Percentiles rank a stretch among this genome's conserved stretches.
Conservation (phyloP, 352 stramenopile species). For the Phytophthora pluvialis region DNA sequence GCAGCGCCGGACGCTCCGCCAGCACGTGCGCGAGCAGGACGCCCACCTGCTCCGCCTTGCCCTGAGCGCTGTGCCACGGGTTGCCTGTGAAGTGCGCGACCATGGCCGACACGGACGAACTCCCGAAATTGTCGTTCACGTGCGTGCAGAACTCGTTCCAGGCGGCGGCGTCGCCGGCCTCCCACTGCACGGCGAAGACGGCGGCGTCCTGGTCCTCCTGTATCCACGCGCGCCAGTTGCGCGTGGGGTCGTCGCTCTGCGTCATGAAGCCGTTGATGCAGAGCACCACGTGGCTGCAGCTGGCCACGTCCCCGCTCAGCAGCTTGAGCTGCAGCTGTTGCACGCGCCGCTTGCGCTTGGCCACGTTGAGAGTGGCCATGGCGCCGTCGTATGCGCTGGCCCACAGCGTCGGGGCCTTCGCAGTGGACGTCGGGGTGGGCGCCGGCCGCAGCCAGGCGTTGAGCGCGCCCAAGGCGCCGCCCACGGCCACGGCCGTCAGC, state of each 20-base stretch:
- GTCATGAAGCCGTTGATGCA: constrained; percentile 91
- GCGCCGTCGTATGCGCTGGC: constrained; percentile 76
- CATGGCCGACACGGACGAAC: constrained; percentile 57
- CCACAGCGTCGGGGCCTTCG: constrained; percentile 53
- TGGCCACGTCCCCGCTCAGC: constrained; percentile 65
- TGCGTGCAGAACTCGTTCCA: constrained; percentile 87
- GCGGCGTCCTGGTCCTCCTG: constrained; percentile 36
- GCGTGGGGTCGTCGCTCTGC: constrained; percentile 64
- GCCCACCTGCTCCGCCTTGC: constrained; percentile 81
- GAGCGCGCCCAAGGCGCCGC: constrained; percentile 66
- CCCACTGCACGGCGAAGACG: constrained; percentile 81
- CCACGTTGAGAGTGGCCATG: constrained; percentile 75
- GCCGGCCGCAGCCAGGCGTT: constrained; percentile 70
- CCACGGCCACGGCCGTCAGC: constrained; percentile 63
- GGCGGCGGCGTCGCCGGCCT: constrained; percentile 69
- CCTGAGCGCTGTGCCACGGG: constrained; percentile 85
- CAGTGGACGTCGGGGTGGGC: constrained; percentile 1
- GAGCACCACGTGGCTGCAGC: constrained; percentile 67
- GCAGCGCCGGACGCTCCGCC: constrained; percentile 52
- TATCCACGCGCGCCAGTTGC: constrained; percentile 71
- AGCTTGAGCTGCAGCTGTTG: constrained; percentile 74
- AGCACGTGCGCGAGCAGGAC: constrained; percentile 75
- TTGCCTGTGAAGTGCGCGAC: constrained; percentile 82
- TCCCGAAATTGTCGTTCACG: constrained; percentile 65
- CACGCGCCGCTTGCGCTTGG: constrained; percentile 65